Evolutionary conservation across 208 protist genomes (phyloP).

Genomic region (Crithidia expoeki): DNA sequence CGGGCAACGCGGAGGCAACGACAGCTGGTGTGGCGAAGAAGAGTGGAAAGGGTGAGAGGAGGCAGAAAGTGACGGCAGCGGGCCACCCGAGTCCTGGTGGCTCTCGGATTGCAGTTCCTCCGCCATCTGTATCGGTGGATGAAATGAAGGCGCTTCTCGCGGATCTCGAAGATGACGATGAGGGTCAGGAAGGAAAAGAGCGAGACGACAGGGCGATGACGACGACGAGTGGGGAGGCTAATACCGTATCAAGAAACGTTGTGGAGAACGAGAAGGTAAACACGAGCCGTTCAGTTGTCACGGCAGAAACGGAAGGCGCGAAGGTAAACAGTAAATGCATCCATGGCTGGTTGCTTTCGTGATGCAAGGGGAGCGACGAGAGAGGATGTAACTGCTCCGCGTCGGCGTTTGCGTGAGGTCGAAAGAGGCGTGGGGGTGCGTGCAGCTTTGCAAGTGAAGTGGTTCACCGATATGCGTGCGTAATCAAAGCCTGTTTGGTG

Average conservation of each 20-base stretch:
- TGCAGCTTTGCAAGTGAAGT: too few species aligned
- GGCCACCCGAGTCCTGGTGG: background rate
- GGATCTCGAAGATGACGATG: conserved; percentile 33
- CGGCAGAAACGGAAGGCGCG: background rate
- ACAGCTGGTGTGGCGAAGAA: conserved; percentile 3
- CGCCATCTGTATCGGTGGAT: conserved; percentile 36
- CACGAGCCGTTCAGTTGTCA: too few species aligned
- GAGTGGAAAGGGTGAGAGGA: background rate
- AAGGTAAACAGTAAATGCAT: background rate
- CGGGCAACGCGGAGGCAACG: background rate
- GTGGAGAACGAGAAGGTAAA: too few species aligned
- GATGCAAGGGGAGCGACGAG: too few species aligned
- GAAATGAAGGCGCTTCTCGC: conserved; percentile 69
- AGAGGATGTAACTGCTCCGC: too few species aligned
- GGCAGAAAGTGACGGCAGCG: background rate
- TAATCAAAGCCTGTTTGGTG: too few species aligned
- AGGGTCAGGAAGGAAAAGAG: background rate
- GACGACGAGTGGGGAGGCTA: too few species aligned
- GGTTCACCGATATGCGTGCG: too few species aligned
- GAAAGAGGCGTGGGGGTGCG: too few species aligned
- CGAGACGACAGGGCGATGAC: background rate
- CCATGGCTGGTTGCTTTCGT: background rate
- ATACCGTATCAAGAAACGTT: too few species aligned
- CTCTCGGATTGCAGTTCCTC: background rate
- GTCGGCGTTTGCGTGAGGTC: too few species aligned